Percentiles rank a stretch among this genome's conserved stretches.
These are phyloP conservation scores for Colletotrichum eleusines DNA, from an alignment of 2,329 filamentous ascomycete genomes.

Conservation along the genomic window DNA sequence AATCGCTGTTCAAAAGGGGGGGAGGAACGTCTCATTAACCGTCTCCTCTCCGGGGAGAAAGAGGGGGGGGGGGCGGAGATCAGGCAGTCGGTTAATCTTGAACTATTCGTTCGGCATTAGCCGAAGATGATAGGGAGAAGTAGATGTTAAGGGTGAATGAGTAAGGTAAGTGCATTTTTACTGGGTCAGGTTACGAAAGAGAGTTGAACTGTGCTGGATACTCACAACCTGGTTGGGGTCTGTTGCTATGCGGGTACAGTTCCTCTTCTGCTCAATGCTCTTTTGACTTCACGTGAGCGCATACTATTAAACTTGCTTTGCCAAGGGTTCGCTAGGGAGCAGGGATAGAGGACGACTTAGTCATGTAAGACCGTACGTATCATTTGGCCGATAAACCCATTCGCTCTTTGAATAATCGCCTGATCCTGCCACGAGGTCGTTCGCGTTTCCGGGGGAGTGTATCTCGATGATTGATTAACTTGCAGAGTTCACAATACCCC, in stretches of 20 bases:
- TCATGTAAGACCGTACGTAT: background rate
- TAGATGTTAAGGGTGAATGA: slow-evolving; percentile 17
- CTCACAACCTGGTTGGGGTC: slow-evolving; percentile 9
- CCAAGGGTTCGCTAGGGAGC: slow-evolving; percentile 4
- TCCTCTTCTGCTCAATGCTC: background rate
- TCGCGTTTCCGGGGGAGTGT: slow-evolving; percentile 6
- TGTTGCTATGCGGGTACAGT: slow-evolving; percentile 15
- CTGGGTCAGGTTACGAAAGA: slow-evolving; percentile 10
- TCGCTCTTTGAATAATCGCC: background rate
- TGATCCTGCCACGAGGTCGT: slow-evolving; percentile 33
- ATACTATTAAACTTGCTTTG: background rate
- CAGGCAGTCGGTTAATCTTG: background rate
- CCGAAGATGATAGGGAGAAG: slow-evolving; percentile 10
- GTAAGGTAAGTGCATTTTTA: slow-evolving; percentile 31
- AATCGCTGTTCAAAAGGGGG: slow-evolving; percentile 7
- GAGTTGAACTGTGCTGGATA: slow-evolving; percentile 25
- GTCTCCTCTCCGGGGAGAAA: background rate
- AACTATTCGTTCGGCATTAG: slow-evolving; percentile 27
- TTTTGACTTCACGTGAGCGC: background rate
- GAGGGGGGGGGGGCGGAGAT: background rate
- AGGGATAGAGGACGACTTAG: background rate
- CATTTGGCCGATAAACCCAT: slow-evolving; percentile 2
- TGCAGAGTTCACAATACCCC: background rate
- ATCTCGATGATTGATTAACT: background rate
- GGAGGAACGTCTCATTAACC: background rate